Base-by-base conservation (phyloP, 176 grass and related monocot genomes). In the Pharus latifolius region DNA sequence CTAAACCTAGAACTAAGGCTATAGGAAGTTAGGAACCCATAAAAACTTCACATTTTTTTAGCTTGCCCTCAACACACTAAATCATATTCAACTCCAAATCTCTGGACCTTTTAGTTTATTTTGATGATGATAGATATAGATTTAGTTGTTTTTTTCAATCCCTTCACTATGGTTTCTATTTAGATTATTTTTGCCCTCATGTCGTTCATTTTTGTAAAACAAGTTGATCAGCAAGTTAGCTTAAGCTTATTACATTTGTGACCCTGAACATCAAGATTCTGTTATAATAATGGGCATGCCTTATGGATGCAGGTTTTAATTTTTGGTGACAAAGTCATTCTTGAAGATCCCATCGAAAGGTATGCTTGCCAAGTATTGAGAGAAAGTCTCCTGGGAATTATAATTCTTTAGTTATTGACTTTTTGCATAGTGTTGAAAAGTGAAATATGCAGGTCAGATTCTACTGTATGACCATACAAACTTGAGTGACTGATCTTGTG, bases 301-400 rank as follows among this genome's bases (percentile, higher is more conserved):
- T 43, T 59, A 5, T 77, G 64, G 72, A 26, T 68, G 74, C 85
- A 96, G 92, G 84, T 96, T 87, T 66, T 96, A 86, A 77, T 60
- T 79, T 96, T 96, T 73, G 92, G 88, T 45, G 85, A 96, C 82
- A 92, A 84, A 78, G 77, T 92, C 73, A 96, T 96, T 79, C 68
- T 92, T 33, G 80, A 92, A 69, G 88, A 89, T 70, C 88, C 88
- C 46, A 45, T 92, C 10, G 85, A 92, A 72, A 96, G 88, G 92
- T 89, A 89, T 73, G 56, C 9, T 41, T 25, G 13, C 28, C 17
- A 72, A 44, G 14, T 64, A 30, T 19, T 15, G 63, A 70, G 54
- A 44, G 40, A 23, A 77, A 45, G 1, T 18, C 27, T 56, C 54
- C 43, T 81, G n/a, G 11, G 34, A 75, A 45, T 46, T 49, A 46